Percentiles rank a stretch among this genome's conserved stretches.
These are phyloP conservation scores for Tolypocladium nubicola DNA, from an alignment of 2,329 filamentous ascomycete species.

Conservation along the genomic window DNA sequence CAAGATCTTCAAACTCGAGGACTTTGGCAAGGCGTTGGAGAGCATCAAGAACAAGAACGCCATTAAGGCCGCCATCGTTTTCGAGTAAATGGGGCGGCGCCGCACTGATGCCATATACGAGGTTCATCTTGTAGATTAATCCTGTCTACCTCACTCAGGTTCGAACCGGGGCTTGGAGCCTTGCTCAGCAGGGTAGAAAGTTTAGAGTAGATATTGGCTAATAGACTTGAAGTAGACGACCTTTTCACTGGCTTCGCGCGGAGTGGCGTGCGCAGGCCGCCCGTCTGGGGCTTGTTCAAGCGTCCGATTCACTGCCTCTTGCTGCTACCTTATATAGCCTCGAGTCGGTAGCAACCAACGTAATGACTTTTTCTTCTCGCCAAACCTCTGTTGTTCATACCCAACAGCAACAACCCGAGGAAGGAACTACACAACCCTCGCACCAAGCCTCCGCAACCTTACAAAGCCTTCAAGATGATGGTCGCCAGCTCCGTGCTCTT, in stretches of 20 bases:
- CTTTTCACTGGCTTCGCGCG: not conserved
- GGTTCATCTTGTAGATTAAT: not conserved
- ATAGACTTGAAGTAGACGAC: not conserved
- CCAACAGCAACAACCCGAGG: not conserved
- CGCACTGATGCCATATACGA: not conserved
- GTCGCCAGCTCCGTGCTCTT: constrained; percentile 8
- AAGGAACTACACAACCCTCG: not conserved
- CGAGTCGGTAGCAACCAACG: not conserved
- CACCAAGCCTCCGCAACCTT: not conserved
- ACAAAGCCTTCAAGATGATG: not conserved
- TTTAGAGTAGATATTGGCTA: not conserved
- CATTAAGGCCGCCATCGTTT: constrained; percentile 65
- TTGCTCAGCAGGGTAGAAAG: not conserved
- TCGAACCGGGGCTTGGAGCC: not conserved
- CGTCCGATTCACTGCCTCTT: not conserved
- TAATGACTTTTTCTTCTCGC: not conserved
- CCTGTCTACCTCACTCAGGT: not conserved
- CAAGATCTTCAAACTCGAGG: constrained; percentile 62
- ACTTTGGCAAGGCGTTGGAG: constrained; percentile 60
- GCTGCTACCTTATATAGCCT: not conserved
- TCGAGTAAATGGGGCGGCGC: constrained; percentile 35
- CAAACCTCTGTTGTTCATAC: not conserved
- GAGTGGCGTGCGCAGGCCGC: not conserved
- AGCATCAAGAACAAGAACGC: constrained; percentile 62
- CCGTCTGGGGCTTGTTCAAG: not conserved